A percentile compares a stretch with the other conserved stretches of the same genome.
Conservation (phyloP, 805 yeast species). For the Ogataea trehalophila region DNA sequence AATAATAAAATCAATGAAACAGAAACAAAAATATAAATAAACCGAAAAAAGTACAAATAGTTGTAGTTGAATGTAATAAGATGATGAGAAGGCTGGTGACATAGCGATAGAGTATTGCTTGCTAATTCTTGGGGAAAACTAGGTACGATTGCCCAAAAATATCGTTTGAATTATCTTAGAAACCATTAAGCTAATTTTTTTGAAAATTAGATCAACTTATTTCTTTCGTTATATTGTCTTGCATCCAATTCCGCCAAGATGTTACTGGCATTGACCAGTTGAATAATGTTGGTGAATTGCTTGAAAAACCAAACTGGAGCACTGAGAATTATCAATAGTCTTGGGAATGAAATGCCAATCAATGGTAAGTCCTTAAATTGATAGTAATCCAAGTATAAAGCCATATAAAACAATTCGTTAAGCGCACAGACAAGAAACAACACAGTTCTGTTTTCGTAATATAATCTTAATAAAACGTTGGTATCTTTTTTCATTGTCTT, state of each 20-base stretch:
- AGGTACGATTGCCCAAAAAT: too few species aligned
- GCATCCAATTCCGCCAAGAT: constrained; percentile 77
- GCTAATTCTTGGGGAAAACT: too few species aligned
- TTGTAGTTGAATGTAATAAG: too few species aligned
- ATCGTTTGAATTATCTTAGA: not conserved
- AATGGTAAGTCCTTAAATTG: constrained; percentile 39
- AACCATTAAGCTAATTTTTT: not conserved
- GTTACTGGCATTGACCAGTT: constrained; percentile 79
- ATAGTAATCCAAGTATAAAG: constrained; percentile 74
- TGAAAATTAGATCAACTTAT: constrained; percentile 14
- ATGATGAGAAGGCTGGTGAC: too few species aligned
- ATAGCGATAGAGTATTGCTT: too few species aligned
- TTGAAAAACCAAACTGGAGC: constrained; percentile 89
- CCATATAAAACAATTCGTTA: constrained; percentile 90
- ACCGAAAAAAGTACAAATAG: too few species aligned
- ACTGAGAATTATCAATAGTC: constrained; percentile 43
- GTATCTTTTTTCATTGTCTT: constrained; percentile 72
- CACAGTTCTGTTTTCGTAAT: constrained; percentile 81
- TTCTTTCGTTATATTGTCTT: constrained; percentile 36
- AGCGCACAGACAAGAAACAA: constrained; percentile 87
- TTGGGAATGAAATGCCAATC: constrained; percentile 28
- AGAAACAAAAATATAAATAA: too few species aligned
- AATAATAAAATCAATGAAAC: too few species aligned
- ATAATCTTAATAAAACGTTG: constrained; percentile 70
- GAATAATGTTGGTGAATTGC: constrained; percentile 85